Base-by-base conservation (phyloP, 2,329 filamentous ascomycete species). In the Diplodia mutila region DNA sequence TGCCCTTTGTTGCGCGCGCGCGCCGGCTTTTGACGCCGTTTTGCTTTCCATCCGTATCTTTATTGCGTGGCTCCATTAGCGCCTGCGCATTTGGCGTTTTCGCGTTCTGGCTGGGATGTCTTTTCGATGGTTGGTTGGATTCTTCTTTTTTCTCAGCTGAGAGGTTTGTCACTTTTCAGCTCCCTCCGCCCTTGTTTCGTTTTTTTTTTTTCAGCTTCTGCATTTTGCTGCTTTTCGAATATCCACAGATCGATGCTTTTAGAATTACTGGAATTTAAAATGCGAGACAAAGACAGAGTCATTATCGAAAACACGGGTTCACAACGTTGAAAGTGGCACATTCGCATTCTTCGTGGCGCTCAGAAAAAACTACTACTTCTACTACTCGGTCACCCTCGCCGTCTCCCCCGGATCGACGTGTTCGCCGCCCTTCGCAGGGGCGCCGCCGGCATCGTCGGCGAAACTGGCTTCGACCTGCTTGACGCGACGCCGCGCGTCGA, bases 401-500 rank as follows among this genome's bases (percentile, higher is more conserved):
- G 39, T 48, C 53, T 68, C 67, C 18, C 59, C 67, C 12, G 61
- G 39, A 53, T 68, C 67, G 25, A 65, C 53, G n/a, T 27, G 57
- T 14, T 42, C 61, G 21, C 67, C 61, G 21, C 67, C 67, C 4
- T 61, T 46, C 5, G 64, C 16, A 7, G 34, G 57, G 25, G 16
- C 14, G 54, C 29, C 39, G 71, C 78, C 65, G 29, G 6, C 29
- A 32, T 8, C 29, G 9, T 32, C 29, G 29, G 29, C 29, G 65
- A 73, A 74, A 55, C 80, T 83, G 54, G 81, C 80, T 55, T 80
- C 79, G 14, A 88, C 83, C 72, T 84, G 82, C 71, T 83, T 79
- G 3, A 85, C 86, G 67, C 87, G 77, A 70, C 87, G 79, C 59
- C 86, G 77, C 6, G 87, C 87, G 79, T 89, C 87, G 18, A 88